Evolutionary conservation across 805 yeast genomes (phyloP).

Genomic region (Diddensiella santjacobensis): DNA sequence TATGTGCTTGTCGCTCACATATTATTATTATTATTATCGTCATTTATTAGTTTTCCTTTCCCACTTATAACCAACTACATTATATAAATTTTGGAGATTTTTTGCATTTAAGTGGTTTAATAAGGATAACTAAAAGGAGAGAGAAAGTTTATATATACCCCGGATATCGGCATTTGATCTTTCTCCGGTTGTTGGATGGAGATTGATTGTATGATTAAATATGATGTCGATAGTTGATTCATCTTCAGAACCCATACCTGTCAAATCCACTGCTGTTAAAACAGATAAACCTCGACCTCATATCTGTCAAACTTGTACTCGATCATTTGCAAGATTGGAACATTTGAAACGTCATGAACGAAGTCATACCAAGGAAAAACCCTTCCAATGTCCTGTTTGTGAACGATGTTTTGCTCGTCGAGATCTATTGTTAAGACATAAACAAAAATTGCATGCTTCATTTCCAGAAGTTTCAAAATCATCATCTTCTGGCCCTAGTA

Average conservation of each 20-base stretch:
- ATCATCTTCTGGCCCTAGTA: not conserved
- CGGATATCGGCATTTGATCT: not conserved
- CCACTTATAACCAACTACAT: not conserved
- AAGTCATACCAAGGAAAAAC: constrained; percentile 93
- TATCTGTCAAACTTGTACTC: constrained; percentile 81
- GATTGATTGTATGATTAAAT: not conserved
- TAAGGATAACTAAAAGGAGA: not conserved
- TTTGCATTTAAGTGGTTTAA: not conserved
- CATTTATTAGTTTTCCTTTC: no score
- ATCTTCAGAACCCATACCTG: constrained; percentile 68
- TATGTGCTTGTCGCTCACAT: no score
- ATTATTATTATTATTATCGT: no score
- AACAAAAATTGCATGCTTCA: constrained; percentile 75
- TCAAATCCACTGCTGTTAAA: constrained; percentile 75
- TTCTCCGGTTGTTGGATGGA: not conserved
- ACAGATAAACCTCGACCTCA: constrained; percentile 95
- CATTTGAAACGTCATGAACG: constrained; percentile 92
- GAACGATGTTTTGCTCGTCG: constrained; percentile 94
- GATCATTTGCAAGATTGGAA: constrained; percentile 93
- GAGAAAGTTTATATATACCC: not conserved
- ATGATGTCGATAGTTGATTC: constrained; percentile 1
- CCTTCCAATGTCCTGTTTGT: constrained; percentile 93
- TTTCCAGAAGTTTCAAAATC: constrained; percentile 28
- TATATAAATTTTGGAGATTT: not conserved
- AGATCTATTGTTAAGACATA: constrained; percentile 71